Base-by-base conservation (phyloP, 2,329 filamentous ascomycete species). In the Pseudogymnoascus sp. region DNA sequence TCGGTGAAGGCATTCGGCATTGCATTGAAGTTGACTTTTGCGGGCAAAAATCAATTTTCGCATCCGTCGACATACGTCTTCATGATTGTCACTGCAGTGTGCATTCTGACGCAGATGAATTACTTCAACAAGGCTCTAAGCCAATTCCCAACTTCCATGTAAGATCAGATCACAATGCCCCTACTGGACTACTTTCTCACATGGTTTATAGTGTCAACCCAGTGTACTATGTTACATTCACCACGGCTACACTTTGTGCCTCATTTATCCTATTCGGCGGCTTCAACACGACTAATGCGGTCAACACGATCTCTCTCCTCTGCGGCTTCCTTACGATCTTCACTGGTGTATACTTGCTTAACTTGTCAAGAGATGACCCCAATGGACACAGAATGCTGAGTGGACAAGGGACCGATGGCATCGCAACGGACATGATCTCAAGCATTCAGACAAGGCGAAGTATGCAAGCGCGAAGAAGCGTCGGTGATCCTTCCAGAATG, bases 121-220 rank as follows among this genome's bases (percentile, higher is more conserved):
- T 99, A 99, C 76, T 96, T 99, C 77, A 99, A 99, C 81, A 99
- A 99, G 76, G 94, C 94, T 6, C 78, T 99, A 63, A 95, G 91
- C 74, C 91, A 95, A 70, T 99, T 97, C 76, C 93, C 90, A 30
- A 97, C 94, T 32, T 96, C 95, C 69, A 96, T 99, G 92, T 96
- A 82, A 73, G 89, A 79, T 28, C 32, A 32, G 4, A 62, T 38
- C 12, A 54, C 60, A 58, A 14, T 37, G 28, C 16, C 50, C 25
- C 16, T 16, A 28, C 28, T 39, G 6, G n/a, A 60, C 11, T 14
- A 34, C 37, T 41, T 61, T 12, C 14, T 50, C 9, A 37, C n/a
- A 28, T 32, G n/a, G 22, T 58, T 9, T 6, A 54, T 43, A 88
- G 85, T 67, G 86, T 89, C 58, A 89, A 89, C 67, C 86, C 86